phyloP scores from a whole-genome alignment of 805 yeast genomes.

The Nakazawaea sp. region DNA sequence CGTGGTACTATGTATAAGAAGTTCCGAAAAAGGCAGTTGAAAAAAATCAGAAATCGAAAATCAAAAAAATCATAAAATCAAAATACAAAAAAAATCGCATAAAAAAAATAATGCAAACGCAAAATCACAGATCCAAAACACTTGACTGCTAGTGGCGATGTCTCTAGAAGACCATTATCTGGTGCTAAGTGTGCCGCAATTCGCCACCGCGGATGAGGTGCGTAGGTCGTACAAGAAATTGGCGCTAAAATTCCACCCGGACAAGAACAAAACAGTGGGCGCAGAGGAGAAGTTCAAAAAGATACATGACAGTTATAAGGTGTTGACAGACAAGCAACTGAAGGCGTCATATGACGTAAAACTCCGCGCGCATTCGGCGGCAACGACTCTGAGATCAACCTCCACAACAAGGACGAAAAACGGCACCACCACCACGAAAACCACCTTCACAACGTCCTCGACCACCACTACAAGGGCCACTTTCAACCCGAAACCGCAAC shows the following conservation, averaged over 20 bases:
- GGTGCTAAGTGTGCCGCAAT: conserved; percentile 43
- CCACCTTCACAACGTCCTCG: too few relatives aligned
- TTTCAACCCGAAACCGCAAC: conserved; percentile 8
- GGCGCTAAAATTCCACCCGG: conserved; percentile 75
- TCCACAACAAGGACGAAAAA: conserved; percentile 1
- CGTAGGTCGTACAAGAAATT: conserved; percentile 74
- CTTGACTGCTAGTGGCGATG: neutral
- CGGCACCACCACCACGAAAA: neutral
- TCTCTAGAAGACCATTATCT: conserved; percentile 52
- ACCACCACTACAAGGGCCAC: conserved; percentile 6
- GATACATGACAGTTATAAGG: conserved; percentile 5
- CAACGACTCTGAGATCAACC: neutral
- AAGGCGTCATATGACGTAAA: conserved; percentile 5
- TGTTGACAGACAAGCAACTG: neutral
- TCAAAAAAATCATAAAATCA: neutral
- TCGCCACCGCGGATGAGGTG: conserved; percentile 52
- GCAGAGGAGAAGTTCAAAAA: conserved; percentile 8
- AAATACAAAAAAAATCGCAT: neutral
- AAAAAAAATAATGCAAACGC: neutral
- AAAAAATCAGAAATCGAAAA: neutral
- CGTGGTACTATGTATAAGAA: too few relatives aligned
- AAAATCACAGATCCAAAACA: neutral
- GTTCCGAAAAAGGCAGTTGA: too few relatives aligned
- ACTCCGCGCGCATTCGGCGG: neutral
- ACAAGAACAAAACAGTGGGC: conserved; percentile 52